Base-by-base conservation (phyloP, 2,329 filamentous ascomycete species). In the Xylaria sp. region DNA sequence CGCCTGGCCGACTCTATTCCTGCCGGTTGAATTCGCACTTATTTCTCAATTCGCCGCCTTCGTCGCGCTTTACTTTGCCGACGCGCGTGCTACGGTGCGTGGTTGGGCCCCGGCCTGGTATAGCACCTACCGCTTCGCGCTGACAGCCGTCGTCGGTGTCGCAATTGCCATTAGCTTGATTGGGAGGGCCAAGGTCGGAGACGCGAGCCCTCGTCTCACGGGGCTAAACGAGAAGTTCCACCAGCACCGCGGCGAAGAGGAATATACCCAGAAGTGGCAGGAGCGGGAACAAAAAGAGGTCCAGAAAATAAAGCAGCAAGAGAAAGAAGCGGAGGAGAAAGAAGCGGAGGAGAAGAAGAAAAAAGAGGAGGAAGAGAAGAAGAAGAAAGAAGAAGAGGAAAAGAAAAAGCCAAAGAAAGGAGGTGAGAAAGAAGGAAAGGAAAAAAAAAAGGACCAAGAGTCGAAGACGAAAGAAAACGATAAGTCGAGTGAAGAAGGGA, bases 31-130 rank as follows among this genome's bases (percentile, higher is more conserved):
- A 80, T 93, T 93, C 80, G 94, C 94, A 0, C 84, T 98, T 59
- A 97, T 94, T 64, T 86, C 89, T 2, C 94, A 98, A 79, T 97
- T 98, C 83, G 81, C 91, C 63, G 91, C 93, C 46, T 98, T 98
- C 81, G 91, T 90, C 66, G 90, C 90, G 74, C 87, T 97, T 69
- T 98, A 97, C 85, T 95, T 95, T 79, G 90, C 90, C 69, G 94
- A 98, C 78, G 86, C 91, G 8, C 87, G 90, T 34, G 93, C 93
- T 15, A 87, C 91, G 9, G 86, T 87, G 61, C 84, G 85, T 50
- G 94, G 94, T 73, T 96, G 92, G 91, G 90, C 91, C 2, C 94
- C 94, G 28, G 78, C 85, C 46, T 98, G 94, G 94, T 98, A 97
- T 80, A 87, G 86, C 69, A 92, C 90, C 59, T 98, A 98, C 84